These are phyloP conservation scores for Carex myosuroides DNA, from an alignment of 176 grass and related monocot species.

Conservation along the genomic window DNA sequence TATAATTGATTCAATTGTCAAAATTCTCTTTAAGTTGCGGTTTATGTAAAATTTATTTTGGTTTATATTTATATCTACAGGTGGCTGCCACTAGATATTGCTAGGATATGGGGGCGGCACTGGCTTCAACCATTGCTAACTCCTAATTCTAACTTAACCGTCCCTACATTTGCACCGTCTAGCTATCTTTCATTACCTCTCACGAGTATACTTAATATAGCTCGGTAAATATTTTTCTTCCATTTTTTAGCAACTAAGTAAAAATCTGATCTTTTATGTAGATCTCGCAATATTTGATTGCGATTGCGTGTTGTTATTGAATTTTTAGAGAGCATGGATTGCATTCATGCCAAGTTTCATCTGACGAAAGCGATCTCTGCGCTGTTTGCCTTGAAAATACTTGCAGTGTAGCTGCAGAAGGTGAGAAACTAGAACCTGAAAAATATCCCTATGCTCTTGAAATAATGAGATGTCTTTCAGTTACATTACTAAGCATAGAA, in stretches of 20 bases:
- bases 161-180: conserved; percentile 69
- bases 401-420: conserved; percentile 85
- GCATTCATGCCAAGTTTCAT: conserved; percentile 34
- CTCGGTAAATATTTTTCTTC: conserved; percentile 52
- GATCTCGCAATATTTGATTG: conserved; percentile 2
- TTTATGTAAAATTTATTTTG: not conserved
- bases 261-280: conserved; percentile 1
- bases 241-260: conserved; percentile 13
- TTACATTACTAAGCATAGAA: not conserved
- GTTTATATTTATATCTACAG: conserved; percentile 32
- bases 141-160: conserved; percentile 56
- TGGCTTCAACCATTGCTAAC: conserved; percentile 67
- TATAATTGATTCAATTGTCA: not conserved
- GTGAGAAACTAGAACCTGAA: conserved; percentile 23
- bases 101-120: conserved; percentile 65
- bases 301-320: conserved; percentile 26
- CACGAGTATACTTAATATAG: conserved; percentile 96
- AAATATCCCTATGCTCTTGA: not conserved
- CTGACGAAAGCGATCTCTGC: conserved; percentile 74
- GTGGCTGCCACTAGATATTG: conserved; percentile 89
- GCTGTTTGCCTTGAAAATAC: conserved; percentile 84
- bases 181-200: conserved; percentile 88
- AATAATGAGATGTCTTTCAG: not conserved
- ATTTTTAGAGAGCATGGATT: conserved; percentile 76
- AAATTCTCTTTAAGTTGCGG: not conserved